These are phyloP conservation scores for Fibroporia radiculosa DNA, from an alignment of 768 basidiomycete genomes.

Conservation along the genomic window DNA sequence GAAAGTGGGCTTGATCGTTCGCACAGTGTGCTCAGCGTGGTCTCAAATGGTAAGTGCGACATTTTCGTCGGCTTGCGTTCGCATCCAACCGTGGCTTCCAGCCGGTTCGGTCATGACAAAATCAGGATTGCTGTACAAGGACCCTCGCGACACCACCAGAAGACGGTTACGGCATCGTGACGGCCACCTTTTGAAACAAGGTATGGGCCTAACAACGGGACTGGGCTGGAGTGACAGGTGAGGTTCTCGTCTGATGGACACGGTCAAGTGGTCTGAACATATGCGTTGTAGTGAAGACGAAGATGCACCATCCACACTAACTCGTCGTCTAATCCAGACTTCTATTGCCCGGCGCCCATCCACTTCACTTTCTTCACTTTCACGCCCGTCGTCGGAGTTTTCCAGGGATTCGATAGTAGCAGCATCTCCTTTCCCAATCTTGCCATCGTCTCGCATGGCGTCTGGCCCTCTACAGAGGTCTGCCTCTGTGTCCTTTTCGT, in stretches of 20 bases:
- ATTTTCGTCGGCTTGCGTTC: not conserved
- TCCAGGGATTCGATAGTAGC: not conserved
- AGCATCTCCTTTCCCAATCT: not conserved
- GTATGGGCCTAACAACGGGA: conserved; percentile 33
- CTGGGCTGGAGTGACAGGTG: conserved; percentile 36
- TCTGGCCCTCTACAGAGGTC: conserved; percentile 8
- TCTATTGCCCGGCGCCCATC: conserved; percentile 21
- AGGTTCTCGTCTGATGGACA: no score
- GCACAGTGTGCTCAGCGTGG: conserved; percentile 21
- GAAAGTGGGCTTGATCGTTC: conserved; percentile 4
- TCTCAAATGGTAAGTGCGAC: conserved; percentile 18
- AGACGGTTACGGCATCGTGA: conserved; percentile 29
- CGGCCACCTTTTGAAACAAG: conserved; percentile 28
- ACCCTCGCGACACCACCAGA: conserved; percentile 28
- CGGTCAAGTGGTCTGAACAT: no score
- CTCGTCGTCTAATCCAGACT: conserved; percentile 27
- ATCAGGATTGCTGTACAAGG: conserved; percentile 27
- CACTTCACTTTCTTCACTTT: conserved; percentile 2
- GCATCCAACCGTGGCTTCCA: not conserved
- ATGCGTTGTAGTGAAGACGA: conserved; percentile 29
- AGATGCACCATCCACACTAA: conserved; percentile 32
- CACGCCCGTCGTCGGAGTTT: conserved; percentile 7
- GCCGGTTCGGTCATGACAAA: conserved; percentile 22
- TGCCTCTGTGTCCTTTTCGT: conserved; percentile 8
- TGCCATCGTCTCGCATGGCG: not conserved